These are phyloP conservation scores for Pseudogymnoascus destructans DNA, from an alignment of 2,329 filamentous ascomycete species.

Conservation along the genomic window DNA sequence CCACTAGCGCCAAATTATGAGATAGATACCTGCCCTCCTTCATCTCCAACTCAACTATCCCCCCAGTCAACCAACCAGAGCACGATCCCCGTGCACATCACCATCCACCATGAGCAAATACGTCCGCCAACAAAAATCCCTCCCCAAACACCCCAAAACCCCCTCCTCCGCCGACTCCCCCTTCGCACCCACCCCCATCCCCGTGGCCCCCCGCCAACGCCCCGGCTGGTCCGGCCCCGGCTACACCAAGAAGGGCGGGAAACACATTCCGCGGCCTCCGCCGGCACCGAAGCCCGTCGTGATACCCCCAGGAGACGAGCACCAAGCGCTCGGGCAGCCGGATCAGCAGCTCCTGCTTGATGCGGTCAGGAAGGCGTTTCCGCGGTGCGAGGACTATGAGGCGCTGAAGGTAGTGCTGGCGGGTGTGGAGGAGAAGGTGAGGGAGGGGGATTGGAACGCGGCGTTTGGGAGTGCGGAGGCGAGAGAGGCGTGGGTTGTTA, in stretches of 20 bases:
- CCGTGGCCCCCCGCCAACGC: neutral
- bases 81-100: no score
- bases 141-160: constrained; percentile 1
- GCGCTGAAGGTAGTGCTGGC: constrained; percentile 51
- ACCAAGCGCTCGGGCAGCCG: constrained; percentile 30
- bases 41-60: no score
- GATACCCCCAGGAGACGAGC: neutral
- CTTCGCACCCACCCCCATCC: neutral
- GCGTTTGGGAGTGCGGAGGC: constrained; percentile 64
- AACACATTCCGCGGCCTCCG: neutral
- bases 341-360: constrained; percentile 60
- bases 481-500: constrained; percentile 69
- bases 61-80: no score
- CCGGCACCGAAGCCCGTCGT: neutral
- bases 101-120: constrained; percentile 6
- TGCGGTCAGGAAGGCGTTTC: constrained; percentile 57
- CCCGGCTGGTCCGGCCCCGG: neutral
- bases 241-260: neutral
- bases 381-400: constrained; percentile 33
- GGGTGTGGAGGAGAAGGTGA: constrained; percentile 73
- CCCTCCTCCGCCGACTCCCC: constrained; percentile 5
- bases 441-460: constrained; percentile 64
- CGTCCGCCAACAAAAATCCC: neutral
- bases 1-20: neutral
- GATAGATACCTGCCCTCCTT: neutral